Conservation (phyloP, 2,329 filamentous ascomycete genomes). For the Penicillium paneum region DNA sequence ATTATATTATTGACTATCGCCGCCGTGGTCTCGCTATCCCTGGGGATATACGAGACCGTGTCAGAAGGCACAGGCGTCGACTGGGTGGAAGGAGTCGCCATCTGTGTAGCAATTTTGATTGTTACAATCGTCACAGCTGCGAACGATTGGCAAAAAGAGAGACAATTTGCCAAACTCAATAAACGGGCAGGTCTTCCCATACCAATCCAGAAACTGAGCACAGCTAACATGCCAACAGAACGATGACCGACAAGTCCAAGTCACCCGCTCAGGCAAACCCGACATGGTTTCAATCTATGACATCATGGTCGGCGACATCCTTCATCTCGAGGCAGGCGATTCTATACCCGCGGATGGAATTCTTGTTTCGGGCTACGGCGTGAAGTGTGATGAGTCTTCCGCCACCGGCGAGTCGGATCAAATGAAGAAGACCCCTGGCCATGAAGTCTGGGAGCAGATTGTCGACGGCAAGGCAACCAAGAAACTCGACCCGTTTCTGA, state of each 20-base stretch:
- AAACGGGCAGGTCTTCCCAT: conserved; percentile 35
- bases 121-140: conserved; percentile 61
- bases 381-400: conserved; percentile 71
- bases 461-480: conserved; percentile 52
- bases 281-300: conserved; percentile 64
- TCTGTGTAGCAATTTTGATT: conserved; percentile 63
- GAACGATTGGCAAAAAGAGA: conserved; percentile 68
- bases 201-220: neutral
- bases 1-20: conserved; percentile 67
- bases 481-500: conserved; percentile 68
- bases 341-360: conserved; percentile 69
- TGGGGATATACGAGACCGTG: conserved; percentile 67
- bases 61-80: conserved; percentile 52
- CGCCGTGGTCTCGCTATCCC: conserved; percentile 64
- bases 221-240: conserved; percentile 47
- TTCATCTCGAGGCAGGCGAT: conserved; percentile 67
- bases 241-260: conserved; percentile 63
- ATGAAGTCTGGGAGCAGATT: conserved; percentile 58
- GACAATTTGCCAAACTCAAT: conserved; percentile 63
- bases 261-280: conserved; percentile 64
- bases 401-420: conserved; percentile 71
- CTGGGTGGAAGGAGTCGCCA: conserved; percentile 67
- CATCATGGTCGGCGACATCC: conserved; percentile 66
- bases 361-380: conserved; percentile 62
- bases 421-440: conserved; percentile 62